Conservation (phyloP, 257 asterid species). For the Solanum neorickii region DNA sequence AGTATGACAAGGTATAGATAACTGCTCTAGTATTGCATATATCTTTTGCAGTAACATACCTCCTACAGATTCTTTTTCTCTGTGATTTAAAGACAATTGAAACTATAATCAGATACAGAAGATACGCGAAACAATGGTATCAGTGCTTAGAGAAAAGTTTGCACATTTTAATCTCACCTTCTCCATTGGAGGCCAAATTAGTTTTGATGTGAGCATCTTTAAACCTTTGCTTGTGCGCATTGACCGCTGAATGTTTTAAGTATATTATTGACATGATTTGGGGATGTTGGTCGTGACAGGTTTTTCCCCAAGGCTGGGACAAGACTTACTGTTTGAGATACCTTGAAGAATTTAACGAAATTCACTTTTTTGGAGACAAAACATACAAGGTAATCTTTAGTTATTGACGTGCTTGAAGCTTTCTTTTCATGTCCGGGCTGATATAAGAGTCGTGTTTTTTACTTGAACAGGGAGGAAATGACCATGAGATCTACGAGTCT, state of each 20-base stretch:
- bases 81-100: neutral
- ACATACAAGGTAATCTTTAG: conserved; percentile 65
- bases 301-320: conserved; percentile 97
- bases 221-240: neutral
- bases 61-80: neutral
- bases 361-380: conserved; percentile 96
- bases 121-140: conserved; percentile 78
- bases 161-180: conserved; percentile 65
- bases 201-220: conserved; percentile 72
- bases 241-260: neutral
- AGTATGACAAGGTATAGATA: conserved; percentile 77
- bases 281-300: conserved; percentile 26
- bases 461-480: conserved; percentile 78
- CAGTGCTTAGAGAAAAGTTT: conserved; percentile 71
- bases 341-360: conserved; percentile 70
- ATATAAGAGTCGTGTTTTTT: neutral
- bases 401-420: neutral
- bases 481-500: conserved; percentile 78
- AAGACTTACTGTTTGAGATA: conserved; percentile 90
- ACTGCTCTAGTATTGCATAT: neutral
- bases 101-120: conserved; percentile 53
- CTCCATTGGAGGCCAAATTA: conserved; percentile 95
- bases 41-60: neutral
- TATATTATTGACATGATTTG: neutral
- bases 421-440: neutral